These are phyloP conservation scores for Lepiota brunneoincarnata DNA, from an alignment of 768 basidiomycete species.

Conservation along the genomic window DNA sequence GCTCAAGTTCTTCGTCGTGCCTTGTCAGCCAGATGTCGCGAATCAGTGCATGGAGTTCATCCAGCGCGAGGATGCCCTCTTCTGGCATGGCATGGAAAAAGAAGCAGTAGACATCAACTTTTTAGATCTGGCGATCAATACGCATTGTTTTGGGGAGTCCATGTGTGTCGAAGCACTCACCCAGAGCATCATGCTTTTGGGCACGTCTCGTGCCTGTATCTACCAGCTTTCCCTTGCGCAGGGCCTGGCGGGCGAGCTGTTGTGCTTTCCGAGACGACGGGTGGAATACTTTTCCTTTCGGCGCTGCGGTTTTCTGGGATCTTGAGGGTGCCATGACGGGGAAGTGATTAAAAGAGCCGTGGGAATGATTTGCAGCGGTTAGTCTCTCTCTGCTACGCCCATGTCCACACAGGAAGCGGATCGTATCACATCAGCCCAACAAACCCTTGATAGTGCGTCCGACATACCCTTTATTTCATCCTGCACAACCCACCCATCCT, in stretches of 20 bases:
- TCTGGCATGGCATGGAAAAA: slow-evolving; percentile 72
- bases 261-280: slow-evolving; percentile 82
- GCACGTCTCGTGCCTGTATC: slow-evolving; percentile 52
- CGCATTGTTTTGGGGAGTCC: slow-evolving; percentile 1
- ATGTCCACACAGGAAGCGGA: slow-evolving; percentile 58
- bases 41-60: slow-evolving; percentile 65
- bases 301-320: slow-evolving; percentile 29
- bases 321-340: slow-evolving; percentile 37
- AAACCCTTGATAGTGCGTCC: slow-evolving; percentile 67
- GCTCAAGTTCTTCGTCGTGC: slow-evolving; percentile 61
- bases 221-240: slow-evolving; percentile 68
- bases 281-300: slow-evolving; percentile 78
- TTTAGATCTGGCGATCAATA: slow-evolving; percentile 25
- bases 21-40: slow-evolving; percentile 72
- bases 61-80: slow-evolving; percentile 53
- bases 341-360: slow-evolving; percentile 15
- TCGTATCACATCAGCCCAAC: slow-evolving; percentile 59
- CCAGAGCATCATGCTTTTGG: slow-evolving; percentile 54
- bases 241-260: slow-evolving; percentile 63
- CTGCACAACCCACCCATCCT: background rate
- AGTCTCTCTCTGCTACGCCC: background rate
- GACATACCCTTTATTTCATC: background rate
- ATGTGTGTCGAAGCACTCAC: slow-evolving; percentile 30
- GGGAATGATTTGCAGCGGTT: slow-evolving; percentile 19
- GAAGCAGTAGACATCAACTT: slow-evolving; percentile 68